phyloP scores from a whole-genome alignment of 2,329 filamentous ascomycete species.

The Myriosclerotinia curreyana region DNA sequence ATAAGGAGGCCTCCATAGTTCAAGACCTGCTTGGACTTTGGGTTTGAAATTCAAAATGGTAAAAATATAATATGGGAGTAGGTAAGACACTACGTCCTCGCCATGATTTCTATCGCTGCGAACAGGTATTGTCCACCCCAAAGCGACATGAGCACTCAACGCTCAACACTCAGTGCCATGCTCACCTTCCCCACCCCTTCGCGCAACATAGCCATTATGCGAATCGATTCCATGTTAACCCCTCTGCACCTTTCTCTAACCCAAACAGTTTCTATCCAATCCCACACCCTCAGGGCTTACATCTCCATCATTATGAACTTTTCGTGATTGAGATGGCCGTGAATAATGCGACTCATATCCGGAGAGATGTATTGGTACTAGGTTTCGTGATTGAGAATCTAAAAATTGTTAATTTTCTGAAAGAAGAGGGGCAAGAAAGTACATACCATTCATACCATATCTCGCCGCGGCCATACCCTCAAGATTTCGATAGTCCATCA shows the following conservation, averaged over 20 bases:
- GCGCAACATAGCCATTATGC: not conserved
- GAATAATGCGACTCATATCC: constrained; percentile 1
- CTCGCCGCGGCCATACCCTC: not conserved
- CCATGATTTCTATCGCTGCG: not conserved
- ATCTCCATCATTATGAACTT: not conserved
- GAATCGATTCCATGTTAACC: not conserved
- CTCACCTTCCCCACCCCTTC: not conserved
- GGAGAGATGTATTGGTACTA: not conserved
- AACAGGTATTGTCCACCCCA: not conserved
- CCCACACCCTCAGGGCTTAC: not conserved
- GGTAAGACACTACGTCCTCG: not conserved
- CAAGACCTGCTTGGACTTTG: too few relatives aligned
- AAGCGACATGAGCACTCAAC: not conserved
- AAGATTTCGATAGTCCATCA: not conserved
- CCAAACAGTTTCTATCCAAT: not conserved
- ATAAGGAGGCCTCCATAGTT: too few relatives aligned
- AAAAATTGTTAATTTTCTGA: not conserved
- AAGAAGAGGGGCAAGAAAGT: not conserved
- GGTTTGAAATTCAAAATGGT: too few relatives aligned
- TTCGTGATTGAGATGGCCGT: not conserved
- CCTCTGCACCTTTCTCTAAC: not conserved
- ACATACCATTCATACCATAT: not conserved
- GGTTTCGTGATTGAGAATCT: not conserved
- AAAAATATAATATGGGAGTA: not conserved
- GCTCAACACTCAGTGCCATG: not conserved